Evolutionary conservation across 2,329 filamentous ascomycete species (phyloP).

Genomic region (Fusarium musae): DNA sequence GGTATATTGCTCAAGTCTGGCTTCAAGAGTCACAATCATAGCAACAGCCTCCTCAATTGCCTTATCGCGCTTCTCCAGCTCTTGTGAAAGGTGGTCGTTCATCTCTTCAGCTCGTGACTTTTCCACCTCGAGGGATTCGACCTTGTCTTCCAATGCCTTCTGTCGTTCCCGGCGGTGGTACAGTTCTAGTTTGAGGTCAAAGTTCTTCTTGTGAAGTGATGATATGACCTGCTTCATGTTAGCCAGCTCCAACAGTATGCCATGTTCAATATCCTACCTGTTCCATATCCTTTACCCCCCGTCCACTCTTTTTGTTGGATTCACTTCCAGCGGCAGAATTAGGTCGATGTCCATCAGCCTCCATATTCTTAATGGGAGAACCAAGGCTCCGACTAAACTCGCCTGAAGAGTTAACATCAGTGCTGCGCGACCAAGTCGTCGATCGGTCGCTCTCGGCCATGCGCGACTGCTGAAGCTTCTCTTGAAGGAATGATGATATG

Average conservation of each 20-base stretch:
- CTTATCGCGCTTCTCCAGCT: slow-evolving; percentile 75
- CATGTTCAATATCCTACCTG: slow-evolving; percentile 57
- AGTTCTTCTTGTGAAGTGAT: slow-evolving; percentile 78
- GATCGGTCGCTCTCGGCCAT: slow-evolving; percentile 59
- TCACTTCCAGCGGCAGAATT: slow-evolving; percentile 57
- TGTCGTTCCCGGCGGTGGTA: slow-evolving; percentile 76
- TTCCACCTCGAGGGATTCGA: slow-evolving; percentile 66
- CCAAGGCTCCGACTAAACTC: slow-evolving; percentile 52
- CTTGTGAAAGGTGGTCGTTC: slow-evolving; percentile 67
- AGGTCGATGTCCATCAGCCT: slow-evolving; percentile 52
- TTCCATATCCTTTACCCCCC: slow-evolving; percentile 76
- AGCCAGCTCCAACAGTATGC: not conserved
- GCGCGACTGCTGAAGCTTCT: slow-evolving; percentile 64
- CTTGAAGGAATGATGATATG: slow-evolving; percentile 64
- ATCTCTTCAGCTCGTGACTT: slow-evolving; percentile 65
- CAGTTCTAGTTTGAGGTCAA: slow-evolving; percentile 78
- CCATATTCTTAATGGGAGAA: slow-evolving; percentile 53
- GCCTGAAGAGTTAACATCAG: slow-evolving; percentile 53
- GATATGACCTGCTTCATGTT: slow-evolving; percentile 66
- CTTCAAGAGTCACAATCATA: slow-evolving; percentile 75
- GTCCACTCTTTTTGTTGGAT: slow-evolving; percentile 61
- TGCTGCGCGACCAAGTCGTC: slow-evolving; percentile 49
- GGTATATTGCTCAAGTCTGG: slow-evolving; percentile 64
- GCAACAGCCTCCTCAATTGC: slow-evolving; percentile 76
- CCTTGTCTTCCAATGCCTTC: slow-evolving; percentile 65